phyloP scores from a whole-genome alignment of 257 asterid genomes.

The Solanum peruvianum region DNA sequence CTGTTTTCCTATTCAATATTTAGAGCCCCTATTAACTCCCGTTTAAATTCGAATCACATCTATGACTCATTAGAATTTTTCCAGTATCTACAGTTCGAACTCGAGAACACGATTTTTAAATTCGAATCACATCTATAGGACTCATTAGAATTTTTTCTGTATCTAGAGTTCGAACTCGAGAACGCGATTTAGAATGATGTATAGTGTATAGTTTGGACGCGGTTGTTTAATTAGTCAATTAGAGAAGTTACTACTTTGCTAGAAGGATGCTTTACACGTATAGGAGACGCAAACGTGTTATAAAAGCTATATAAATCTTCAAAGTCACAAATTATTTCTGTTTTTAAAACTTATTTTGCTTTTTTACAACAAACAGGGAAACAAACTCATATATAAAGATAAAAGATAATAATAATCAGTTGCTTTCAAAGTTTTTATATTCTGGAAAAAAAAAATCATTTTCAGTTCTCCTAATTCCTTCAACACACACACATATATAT shows the following conservation, averaged over 20 bases:
- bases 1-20: neutral
- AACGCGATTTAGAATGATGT: accelerated
- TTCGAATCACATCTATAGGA: neutral
- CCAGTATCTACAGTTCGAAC: accelerated
- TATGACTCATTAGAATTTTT: neutral
- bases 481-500: slow-evolving; percentile 2
- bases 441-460: neutral
- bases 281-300: slow-evolving; percentile 17
- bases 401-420: neutral
- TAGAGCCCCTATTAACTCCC: accelerated
- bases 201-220: neutral
- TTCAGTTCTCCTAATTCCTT: neutral
- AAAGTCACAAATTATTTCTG: neutral
- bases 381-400: slow-evolving; percentile 1
- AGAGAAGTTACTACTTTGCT: neutral
- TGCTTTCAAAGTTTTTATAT: neutral
- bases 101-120: accelerated
- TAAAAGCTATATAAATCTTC: neutral
- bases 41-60: accelerated
- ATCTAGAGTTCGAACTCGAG: accelerated
- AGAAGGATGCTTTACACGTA: slow-evolving; percentile 7
- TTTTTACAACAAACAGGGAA: neutral
- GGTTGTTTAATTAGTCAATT: neutral
- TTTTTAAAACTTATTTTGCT: neutral
- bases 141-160: no score